Base-by-base conservation (phyloP, 176 grass and related monocot genomes). In the Alloteropsis semialata region DNA sequence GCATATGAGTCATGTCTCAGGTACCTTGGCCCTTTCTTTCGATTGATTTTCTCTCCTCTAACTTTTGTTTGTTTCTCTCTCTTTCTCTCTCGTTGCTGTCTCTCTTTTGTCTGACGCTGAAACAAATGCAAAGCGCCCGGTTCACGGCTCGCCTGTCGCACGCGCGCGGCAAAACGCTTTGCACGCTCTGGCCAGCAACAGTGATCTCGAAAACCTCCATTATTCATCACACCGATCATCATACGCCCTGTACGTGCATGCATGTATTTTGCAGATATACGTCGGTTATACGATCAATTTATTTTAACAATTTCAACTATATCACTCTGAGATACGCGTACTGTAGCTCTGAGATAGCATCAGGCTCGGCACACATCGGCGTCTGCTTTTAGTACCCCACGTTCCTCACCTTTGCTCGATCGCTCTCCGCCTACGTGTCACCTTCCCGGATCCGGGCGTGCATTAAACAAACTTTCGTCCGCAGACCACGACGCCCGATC, bases 381-480 rank as follows among this genome's bases (percentile, higher is more conserved):
- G n/a, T 79, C 77, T 16, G 77, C 62, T 80, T 80, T 80, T 80
- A 37, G 77, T 80, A 67, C 45, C 4, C 77, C 77, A 80, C 62
- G 77, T 67, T 38, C 46, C 46, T 7, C 62, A n/a, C 8, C 45
- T 67, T 80, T 54, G 39, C 46, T 38, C n/a, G 34, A 24, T 67
- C 16, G 62, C 74, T 10, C 36, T 15, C 3, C 0, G 30, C 69
- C 69, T 67, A 38, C 77, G 77, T 67, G 77, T 67, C 62, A 24
- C 62, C 32, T 15, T 53, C 45, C 63, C 64, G 21, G 69, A 81
- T 18, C 37, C 8, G 50, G 32, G 9, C 45, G 34, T 27, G 46
- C 78, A 81, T 54, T 81, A 28, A 80, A 68, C 62, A 54, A 28
- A 18, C 78, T 80, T 80, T 80, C 63, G 28, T 50, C 33, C 69